Evolutionary conservation across 2,329 filamentous ascomycete genomes (phyloP).

Genomic region (Malbranchea cinnamomea): DNA sequence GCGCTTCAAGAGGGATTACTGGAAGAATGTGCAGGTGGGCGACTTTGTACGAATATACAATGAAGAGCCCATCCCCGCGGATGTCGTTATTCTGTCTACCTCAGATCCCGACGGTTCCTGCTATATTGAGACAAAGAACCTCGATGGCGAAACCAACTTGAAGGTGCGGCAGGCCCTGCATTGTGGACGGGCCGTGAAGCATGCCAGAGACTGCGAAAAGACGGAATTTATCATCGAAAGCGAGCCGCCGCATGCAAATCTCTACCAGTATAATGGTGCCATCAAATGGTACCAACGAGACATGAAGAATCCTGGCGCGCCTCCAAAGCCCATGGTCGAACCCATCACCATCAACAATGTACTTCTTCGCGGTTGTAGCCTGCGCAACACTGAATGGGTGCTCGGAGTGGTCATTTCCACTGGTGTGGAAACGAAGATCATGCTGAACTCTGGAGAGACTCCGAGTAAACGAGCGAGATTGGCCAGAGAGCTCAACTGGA

Average conservation of each 20-base stretch:
- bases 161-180: constrained; percentile 88
- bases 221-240: constrained; percentile 81
- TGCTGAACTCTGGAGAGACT: constrained; percentile 94
- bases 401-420: constrained; percentile 89
- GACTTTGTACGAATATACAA: constrained; percentile 96
- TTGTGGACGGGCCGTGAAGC: constrained; percentile 65
- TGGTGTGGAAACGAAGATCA: constrained; percentile 93
- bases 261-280: constrained; percentile 88
- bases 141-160: constrained; percentile 94
- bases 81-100: constrained; percentile 81
- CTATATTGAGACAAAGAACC: constrained; percentile 94
- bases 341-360: constrained; percentile 91
- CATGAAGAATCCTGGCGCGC: constrained; percentile 44
- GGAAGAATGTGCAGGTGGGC: constrained; percentile 90
- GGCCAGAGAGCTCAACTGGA: constrained; percentile 88
- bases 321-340: constrained; percentile 68
- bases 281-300: constrained; percentile 72
- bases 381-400: constrained; percentile 93
- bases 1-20: constrained; percentile 80
- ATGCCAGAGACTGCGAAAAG: constrained; percentile 83
- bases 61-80: constrained; percentile 86
- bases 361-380: constrained; percentile 78
- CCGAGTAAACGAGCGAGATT: constrained; percentile 88
- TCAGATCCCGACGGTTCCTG: constrained; percentile 89
- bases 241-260: constrained; percentile 78